Percentiles rank a stretch among this genome's conserved stretches.
phyloP scores from a whole-genome alignment of 2,329 filamentous ascomycete genomes.

The Aureobasidium namibiae region DNA sequence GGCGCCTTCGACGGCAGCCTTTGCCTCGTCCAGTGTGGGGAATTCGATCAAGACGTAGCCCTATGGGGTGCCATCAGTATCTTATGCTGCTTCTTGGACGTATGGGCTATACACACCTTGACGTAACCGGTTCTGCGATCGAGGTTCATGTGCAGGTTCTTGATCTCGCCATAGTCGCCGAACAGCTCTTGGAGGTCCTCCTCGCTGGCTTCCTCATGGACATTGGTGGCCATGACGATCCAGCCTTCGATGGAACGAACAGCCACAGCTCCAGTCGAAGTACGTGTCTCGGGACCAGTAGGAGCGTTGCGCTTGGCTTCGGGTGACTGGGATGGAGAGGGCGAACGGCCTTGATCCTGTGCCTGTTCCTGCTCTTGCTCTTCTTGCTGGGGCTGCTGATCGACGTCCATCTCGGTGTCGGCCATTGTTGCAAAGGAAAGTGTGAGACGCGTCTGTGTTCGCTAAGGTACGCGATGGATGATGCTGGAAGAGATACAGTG shows the following conservation, averaged over 20 bases:
- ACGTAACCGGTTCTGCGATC: slow-evolving; percentile 78
- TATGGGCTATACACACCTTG: slow-evolving; percentile 49
- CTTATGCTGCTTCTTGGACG: neutral
- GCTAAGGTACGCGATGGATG: neutral
- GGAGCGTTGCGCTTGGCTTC: slow-evolving; percentile 17
- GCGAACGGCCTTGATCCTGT: slow-evolving; percentile 18
- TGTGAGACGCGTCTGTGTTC: neutral
- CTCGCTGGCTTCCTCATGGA: slow-evolving; percentile 80
- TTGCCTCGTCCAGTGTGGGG: slow-evolving; percentile 67
- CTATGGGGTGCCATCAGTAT: slow-evolving; percentile 35
- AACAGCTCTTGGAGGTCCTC: slow-evolving; percentile 76
- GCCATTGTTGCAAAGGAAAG: slow-evolving; percentile 21
- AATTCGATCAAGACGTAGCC: slow-evolving; percentile 83
- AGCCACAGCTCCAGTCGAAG: slow-evolving; percentile 64
- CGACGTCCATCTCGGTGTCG: slow-evolving; percentile 50
- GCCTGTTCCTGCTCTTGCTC: slow-evolving; percentile 18
- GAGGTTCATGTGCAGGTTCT: slow-evolving; percentile 77
- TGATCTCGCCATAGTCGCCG: slow-evolving; percentile 77
- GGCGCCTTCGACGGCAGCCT: slow-evolving; percentile 74
- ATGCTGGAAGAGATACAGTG: neutral
- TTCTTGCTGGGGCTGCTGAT: slow-evolving; percentile 25
- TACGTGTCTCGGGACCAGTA: slow-evolving; percentile 54
- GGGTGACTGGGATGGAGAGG: neutral
- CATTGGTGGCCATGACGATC: slow-evolving; percentile 80
- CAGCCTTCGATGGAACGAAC: slow-evolving; percentile 84